Evolutionary conservation across 2,329 filamentous ascomycete genomes (phyloP), one percentile per base, ranked within the genome.

Genomic region (Botrytis hyacinthi): DNA sequence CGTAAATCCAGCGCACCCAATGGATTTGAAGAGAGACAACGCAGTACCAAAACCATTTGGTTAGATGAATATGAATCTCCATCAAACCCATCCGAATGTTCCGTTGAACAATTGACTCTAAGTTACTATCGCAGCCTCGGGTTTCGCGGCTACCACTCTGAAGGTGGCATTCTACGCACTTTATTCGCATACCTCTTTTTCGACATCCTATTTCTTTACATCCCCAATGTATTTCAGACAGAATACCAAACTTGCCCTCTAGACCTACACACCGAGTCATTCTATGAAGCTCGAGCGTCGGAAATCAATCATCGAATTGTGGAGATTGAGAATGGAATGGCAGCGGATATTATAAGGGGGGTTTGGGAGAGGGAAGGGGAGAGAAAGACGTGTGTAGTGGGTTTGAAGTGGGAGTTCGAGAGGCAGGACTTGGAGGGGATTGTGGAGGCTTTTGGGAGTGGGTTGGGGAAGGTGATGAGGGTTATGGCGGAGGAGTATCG

Each of bases 161-260:
- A 99, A 85, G 94, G 94, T 48, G 93, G 95, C 3, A 95, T 98
- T 78, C 84, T 98, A 10, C 90, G 94, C n/a, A 99, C 96, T 0
- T 85, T 99, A 40, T 95, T 95, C 82, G 92, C 91, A 22, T 95
- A 96, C 80, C 88, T 99, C 29, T 97, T 98, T 84, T 96, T 91
- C 84, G 95, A 99, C 82, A 89, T 98, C 37, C 85, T 99, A 10
- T 98, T 98, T 83, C 86, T 94, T 40, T 97, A 97, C 82, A 89
- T 98, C 8, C 95, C 96, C 40, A 97, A 98, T 78, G 95, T 99
- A 72, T 99, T 99, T 82, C 95, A 98, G 81, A 99, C 96, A 9
- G 89, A 92, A 1, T 99, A 93, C 81, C 96, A 99, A 82, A 97
- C 94, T 0, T 97, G 94, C 79, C 96, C 96, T 1, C 84, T 99